A percentile compares a stretch with the other conserved stretches of the same genome.
Evolutionary conservation across 805 yeast species (phyloP).

Genomic region (Yarrowia osloensis): DNA sequence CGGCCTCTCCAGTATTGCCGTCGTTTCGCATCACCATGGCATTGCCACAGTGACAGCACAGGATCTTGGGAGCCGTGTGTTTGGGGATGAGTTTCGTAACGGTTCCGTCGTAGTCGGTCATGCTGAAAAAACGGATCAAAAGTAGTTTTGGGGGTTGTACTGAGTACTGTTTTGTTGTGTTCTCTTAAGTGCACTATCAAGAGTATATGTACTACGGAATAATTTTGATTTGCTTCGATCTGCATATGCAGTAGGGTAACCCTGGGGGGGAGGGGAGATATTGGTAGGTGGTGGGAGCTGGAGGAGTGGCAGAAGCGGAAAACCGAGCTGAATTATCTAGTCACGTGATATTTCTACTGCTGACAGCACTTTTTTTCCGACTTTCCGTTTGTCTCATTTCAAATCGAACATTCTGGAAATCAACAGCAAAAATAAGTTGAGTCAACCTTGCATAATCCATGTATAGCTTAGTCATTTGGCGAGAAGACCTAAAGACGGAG

Average conservation of each 20-base stretch:
- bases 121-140: no score
- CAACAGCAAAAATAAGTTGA: slow-evolving; percentile 1
- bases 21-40: slow-evolving; percentile 62
- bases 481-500: no score
- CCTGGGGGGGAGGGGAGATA: neutral
- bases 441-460: slow-evolving; percentile 25
- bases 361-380: no score
- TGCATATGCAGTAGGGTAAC: slow-evolving; percentile 28
- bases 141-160: neutral
- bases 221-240: slow-evolving; percentile 19
- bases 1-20: neutral
- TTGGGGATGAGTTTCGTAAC: slow-evolving; percentile 39
- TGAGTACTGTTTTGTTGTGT: neutral
- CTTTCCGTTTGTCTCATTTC: no score
- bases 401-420: neutral
- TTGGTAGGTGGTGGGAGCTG: neutral
- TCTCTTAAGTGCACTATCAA: neutral
- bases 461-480: slow-evolving; percentile 11
- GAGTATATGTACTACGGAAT: neutral
- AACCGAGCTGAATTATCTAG: no score
- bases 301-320: neutral
- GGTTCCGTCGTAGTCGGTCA: slow-evolving; percentile 19
- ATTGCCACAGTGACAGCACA: slow-evolving; percentile 96
- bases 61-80: slow-evolving; percentile 68
- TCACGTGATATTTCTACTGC: no score